These are phyloP conservation scores for Yarrowia deformans DNA, from an alignment of 805 yeast species.

Conservation along the genomic window DNA sequence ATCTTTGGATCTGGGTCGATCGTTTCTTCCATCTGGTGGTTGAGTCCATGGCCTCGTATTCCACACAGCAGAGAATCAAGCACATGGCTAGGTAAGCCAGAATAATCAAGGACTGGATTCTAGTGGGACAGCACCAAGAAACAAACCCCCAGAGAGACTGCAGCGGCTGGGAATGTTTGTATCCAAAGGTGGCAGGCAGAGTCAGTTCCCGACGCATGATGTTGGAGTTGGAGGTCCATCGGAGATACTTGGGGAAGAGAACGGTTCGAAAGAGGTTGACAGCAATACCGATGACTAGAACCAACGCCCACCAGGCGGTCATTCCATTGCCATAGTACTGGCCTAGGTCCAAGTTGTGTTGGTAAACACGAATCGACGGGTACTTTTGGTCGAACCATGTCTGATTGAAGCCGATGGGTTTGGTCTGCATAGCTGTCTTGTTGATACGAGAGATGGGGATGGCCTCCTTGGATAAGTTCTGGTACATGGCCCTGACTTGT, in stretches of 20 bases:
- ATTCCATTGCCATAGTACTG: slow-evolving; percentile 45
- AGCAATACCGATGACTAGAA: slow-evolving; percentile 44
- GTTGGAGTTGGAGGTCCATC: slow-evolving; percentile 29
- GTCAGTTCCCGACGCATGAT: slow-evolving; percentile 47
- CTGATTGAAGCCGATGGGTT: slow-evolving; percentile 26
- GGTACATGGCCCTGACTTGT: slow-evolving; percentile 6
- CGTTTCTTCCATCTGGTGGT: slow-evolving; percentile 48
- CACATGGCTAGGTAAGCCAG: slow-evolving; percentile 50
- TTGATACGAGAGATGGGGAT: neutral
- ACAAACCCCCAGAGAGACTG: slow-evolving; percentile 41
- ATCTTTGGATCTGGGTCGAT: slow-evolving; percentile 43
- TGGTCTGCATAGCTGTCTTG: slow-evolving; percentile 22
- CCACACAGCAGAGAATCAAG: slow-evolving; percentile 42
- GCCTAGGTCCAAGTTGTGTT: slow-evolving; percentile 23
- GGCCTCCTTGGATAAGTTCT: slow-evolving; percentile 3
- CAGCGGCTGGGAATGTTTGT: slow-evolving; percentile 48
- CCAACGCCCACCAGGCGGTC: slow-evolving; percentile 48
- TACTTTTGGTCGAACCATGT: slow-evolving; percentile 14
- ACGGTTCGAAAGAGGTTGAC: slow-evolving; percentile 44
- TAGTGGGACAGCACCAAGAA: slow-evolving; percentile 51
- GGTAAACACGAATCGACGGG: slow-evolving; percentile 8
- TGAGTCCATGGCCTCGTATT: slow-evolving; percentile 42
- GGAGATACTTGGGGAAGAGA: slow-evolving; percentile 20
- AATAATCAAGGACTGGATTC: slow-evolving; percentile 54
- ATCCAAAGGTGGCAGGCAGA: slow-evolving; percentile 49